Base-by-base conservation (phyloP, 129 eudicot genomes). In the Centaurea solstitialis region DNA sequence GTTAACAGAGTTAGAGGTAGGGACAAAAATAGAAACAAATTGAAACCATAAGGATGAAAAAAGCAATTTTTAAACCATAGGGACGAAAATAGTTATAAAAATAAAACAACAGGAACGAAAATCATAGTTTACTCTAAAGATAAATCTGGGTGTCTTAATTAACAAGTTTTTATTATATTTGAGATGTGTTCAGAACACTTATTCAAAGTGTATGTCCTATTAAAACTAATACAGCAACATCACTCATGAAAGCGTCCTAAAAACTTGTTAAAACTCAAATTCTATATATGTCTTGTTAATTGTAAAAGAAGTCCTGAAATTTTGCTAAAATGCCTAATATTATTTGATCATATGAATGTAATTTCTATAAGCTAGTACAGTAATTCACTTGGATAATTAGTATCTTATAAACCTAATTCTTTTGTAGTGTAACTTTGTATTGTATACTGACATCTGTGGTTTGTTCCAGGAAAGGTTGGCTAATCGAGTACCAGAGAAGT, bases 391-490 rank as follows among this genome's bases (percentile, higher is more conserved):
- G 21, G 2, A 57, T 7, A 57, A 5, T 1, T 57, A 0, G 7
- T 2, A 9, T 57, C 4, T 4, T 17, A 57, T 57, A 57, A 6
- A 57, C 65, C 22, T 8, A 57, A 61, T 35, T 18, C 6, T 59
- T 5, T 47, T 7, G 50, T 37, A 70, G 18, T 39, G 10, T 37
- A 23, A 9, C 4, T 1, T 20, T 80, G 7, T 9, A 30, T 69
- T 4, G 6, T 28, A 57, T 70, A 33, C 24, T 37, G 3, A 6
- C 3, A 24, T 17, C 20, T 1, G 2, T 23, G 41, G 15, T 78
- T 22, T 50, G 7, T 82, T 26, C 69, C 28, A 88, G 87, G 89
- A 82, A 77, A 33, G 7, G 2, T 53, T 76, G 82, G 87, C 72
- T 76, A 47, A 12, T 7, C 47, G 66, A 24, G 12, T 74, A 21